phyloP scores from a whole-genome alignment of 2,329 filamentous ascomycete genomes.

The Sporothrix euskadiensis region DNA sequence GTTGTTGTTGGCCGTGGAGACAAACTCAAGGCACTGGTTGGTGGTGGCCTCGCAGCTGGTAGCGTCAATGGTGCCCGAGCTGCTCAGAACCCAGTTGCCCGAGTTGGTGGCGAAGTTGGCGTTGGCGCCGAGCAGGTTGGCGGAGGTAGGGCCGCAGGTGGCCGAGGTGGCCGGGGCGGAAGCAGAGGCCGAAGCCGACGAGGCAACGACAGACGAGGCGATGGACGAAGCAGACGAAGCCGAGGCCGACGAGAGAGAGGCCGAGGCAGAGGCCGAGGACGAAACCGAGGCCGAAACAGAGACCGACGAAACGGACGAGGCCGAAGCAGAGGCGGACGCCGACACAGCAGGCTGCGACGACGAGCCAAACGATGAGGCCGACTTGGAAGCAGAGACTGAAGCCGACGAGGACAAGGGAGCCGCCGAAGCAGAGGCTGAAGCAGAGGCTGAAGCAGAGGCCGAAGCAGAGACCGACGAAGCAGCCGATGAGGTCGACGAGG shows the following conservation, averaged over 20 bases:
- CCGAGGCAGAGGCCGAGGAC: not conserved
- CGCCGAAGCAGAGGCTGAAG: not conserved
- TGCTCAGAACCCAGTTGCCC: not conserved
- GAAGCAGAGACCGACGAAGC: not conserved
- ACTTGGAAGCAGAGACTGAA: not conserved
- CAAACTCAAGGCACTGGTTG: slow-evolving; percentile 9
- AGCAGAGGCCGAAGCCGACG: not conserved
- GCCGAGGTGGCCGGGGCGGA: not conserved
- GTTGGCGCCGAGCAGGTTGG: slow-evolving; percentile 4
- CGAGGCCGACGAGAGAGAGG: not conserved
- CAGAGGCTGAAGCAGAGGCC: not conserved
- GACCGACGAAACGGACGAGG: not conserved
- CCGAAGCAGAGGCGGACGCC: not conserved
- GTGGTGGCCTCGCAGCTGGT: slow-evolving; percentile 13
- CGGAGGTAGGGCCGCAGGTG: not conserved
- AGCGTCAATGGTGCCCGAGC: not conserved
- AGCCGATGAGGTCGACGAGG: not conserved
- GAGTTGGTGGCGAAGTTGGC: slow-evolving; percentile 14
- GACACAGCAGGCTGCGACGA: not conserved
- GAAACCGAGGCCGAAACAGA: not conserved
- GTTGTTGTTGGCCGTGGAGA: not conserved
- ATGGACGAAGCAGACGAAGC: not conserved
- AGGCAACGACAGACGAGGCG: not conserved
- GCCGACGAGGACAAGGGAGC: not conserved
- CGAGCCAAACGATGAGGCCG: slow-evolving; percentile 11